A percentile compares a stretch with the other conserved stretches of the same genome.
Conservation (phyloP, 495 filamentous ascomycete species). For the Haplographium delicatum region DNA sequence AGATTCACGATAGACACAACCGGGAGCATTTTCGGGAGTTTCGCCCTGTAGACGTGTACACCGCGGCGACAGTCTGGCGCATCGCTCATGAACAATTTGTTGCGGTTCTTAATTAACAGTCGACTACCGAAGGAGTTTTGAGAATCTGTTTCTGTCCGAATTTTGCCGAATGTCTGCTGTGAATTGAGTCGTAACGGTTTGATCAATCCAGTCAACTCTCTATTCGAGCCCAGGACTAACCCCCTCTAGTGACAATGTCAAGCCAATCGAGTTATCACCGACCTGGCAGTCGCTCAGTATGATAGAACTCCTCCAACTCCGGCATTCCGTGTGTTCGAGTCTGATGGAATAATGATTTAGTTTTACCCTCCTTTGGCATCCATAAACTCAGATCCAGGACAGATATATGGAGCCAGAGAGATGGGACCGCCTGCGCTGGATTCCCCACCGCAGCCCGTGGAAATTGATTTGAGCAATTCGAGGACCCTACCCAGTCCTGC, state of each 20-base stretch:
- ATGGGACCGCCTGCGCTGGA: slow-evolving; percentile 20
- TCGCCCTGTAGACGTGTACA: slow-evolving; percentile 10
- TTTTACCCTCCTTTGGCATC: slow-evolving; percentile 17
- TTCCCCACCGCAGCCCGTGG: slow-evolving; percentile 23
- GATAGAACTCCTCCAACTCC: slow-evolving; percentile 6
- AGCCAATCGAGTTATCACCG: slow-evolving; percentile 18
- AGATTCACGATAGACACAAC: too few species aligned
- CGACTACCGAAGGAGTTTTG: too few species aligned
- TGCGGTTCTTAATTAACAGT: slow-evolving; percentile 13
- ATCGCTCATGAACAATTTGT: slow-evolving; percentile 7
- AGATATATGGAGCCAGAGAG: slow-evolving; percentile 19
- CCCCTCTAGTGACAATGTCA: slow-evolving; percentile 15
- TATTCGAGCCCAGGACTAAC: slow-evolving; percentile 4
- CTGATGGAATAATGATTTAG: slow-evolving; percentile 17
- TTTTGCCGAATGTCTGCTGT: slow-evolving; percentile 4
- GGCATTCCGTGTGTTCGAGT: background rate
- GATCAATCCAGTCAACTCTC: slow-evolving; percentile 1
- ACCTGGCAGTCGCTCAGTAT: slow-evolving; percentile 17
- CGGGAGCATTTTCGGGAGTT: too few species aligned
- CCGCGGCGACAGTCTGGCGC: background rate
- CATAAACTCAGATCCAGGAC: slow-evolving; percentile 11
- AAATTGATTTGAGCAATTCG: slow-evolving; percentile 21
- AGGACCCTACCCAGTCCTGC: slow-evolving; percentile 19
- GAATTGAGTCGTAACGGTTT: slow-evolving; percentile 9
- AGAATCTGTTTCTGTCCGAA: too few species aligned